These are phyloP conservation scores for Hawksworthiomyces lignivorus DNA, from an alignment of 2,329 filamentous ascomycete genomes.

Conservation along the genomic window DNA sequence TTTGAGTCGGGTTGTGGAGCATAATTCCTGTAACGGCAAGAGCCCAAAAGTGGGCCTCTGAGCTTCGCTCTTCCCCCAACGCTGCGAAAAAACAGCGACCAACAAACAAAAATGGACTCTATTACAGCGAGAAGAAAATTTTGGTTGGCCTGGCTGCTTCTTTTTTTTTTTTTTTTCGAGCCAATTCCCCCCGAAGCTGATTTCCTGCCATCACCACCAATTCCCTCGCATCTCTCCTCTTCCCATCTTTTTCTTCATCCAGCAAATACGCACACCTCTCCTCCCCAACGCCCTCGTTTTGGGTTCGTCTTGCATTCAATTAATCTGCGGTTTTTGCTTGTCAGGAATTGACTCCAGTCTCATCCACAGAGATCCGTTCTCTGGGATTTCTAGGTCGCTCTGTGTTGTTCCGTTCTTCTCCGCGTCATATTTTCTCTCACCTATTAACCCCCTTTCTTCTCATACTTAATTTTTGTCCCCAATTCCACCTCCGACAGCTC, in stretches of 20 bases:
- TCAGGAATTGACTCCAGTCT: too few relatives aligned
- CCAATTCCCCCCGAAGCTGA: slow-evolving; percentile 13
- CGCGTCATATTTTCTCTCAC: slow-evolving; percentile 4
- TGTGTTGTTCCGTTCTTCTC: slow-evolving; percentile 4
- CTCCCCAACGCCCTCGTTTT: slow-evolving; percentile 10
- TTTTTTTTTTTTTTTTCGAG: slow-evolving; percentile 10
- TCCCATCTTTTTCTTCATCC: neutral
- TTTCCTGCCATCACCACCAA: slow-evolving; percentile 7
- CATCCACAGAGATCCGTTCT: too few relatives aligned
- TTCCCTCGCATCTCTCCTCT: slow-evolving; percentile 10
- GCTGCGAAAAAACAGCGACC: too few relatives aligned
- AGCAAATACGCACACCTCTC: too few relatives aligned
- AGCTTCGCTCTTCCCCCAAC: too few relatives aligned
- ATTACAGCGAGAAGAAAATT: slow-evolving; percentile 9
- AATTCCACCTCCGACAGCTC: slow-evolving; percentile 9
- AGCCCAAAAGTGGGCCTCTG: slow-evolving; percentile 2
- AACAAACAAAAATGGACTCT: too few relatives aligned
- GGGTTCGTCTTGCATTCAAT: too few relatives aligned
- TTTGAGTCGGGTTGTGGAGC: too few relatives aligned
- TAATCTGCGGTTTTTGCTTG: too few relatives aligned
- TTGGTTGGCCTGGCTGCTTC: too few relatives aligned
- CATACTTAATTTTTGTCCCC: slow-evolving; percentile 10
- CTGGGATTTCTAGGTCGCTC: neutral
- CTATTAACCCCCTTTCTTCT: neutral
- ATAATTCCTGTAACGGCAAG: too few relatives aligned